Evolutionary conservation across 495 filamentous ascomycete genomes (phyloP).

Genomic region (Penicillium cinerascens): DNA sequence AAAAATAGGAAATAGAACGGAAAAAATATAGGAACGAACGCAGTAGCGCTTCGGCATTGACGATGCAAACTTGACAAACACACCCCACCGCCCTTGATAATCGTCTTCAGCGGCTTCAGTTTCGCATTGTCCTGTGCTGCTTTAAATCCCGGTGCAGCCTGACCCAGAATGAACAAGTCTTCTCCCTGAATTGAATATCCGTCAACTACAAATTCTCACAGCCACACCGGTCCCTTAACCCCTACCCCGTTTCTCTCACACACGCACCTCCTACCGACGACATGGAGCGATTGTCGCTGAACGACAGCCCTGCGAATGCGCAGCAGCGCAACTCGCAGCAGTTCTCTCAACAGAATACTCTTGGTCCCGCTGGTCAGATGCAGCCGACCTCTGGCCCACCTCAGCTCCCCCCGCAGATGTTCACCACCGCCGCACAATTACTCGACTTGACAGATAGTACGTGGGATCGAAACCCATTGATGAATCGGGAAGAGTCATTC

Average conservation of each 20-base stretch:
- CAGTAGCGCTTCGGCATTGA: too few relatives aligned
- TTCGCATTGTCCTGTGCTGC: background rate
- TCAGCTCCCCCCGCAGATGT: slow-evolving; percentile 75
- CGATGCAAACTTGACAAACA: slow-evolving; percentile 20
- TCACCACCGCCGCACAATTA: slow-evolving; percentile 93
- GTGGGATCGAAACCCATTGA: slow-evolving; percentile 7
- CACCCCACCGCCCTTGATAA: slow-evolving; percentile 24
- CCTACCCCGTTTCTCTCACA: slow-evolving; percentile 2
- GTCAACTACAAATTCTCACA: background rate
- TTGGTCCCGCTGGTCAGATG: slow-evolving; percentile 22
- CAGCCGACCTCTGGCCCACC: slow-evolving; percentile 36
- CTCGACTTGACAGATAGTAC: slow-evolving; percentile 94
- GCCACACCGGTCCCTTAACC: background rate
- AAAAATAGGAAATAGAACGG: background rate
- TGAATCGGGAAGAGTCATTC: background rate
- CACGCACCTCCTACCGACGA: slow-evolving; percentile 8
- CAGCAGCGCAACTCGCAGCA: slow-evolving; percentile 27
- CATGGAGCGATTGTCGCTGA: slow-evolving; percentile 45
- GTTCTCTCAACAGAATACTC: slow-evolving; percentile 27
- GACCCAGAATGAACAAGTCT: slow-evolving; percentile 7
- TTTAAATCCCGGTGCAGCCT: slow-evolving; percentile 3
- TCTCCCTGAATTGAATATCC: background rate
- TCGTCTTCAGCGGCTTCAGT: slow-evolving; percentile 1
- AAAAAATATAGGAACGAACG: too few relatives aligned
- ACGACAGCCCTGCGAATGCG: slow-evolving; percentile 32